A percentile compares a stretch with the other conserved stretches of the same genome.
Conservation (phyloP, 352 stramenopile species). For the Albugo candida region DNA sequence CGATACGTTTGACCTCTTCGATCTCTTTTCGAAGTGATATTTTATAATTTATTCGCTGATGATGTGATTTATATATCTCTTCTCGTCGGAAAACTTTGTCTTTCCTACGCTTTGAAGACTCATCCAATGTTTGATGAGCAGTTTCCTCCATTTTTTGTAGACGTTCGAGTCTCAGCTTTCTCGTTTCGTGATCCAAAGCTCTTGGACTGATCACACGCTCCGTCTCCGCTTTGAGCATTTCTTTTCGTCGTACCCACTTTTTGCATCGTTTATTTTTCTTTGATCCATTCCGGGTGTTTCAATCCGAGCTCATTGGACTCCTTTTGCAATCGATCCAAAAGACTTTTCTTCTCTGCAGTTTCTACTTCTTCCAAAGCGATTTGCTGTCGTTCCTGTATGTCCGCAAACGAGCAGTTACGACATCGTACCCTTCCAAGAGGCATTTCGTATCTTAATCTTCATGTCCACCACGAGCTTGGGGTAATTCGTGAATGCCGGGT, state of each 20-base stretch:
- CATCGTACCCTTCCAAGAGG: no score
- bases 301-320: constrained; percentile 29
- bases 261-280: constrained; percentile 31
- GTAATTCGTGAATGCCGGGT: constrained; percentile 63
- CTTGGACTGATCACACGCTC: constrained; percentile 41
- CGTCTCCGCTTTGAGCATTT: constrained; percentile 40
- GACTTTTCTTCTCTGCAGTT: constrained; percentile 33
- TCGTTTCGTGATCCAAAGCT: constrained; percentile 46
- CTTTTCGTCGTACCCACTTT: constrained; percentile 24
- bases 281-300: constrained; percentile 45
- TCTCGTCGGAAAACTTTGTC: constrained; percentile 36
- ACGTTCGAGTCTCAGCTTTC: constrained; percentile 35
- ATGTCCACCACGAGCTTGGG: constrained; percentile 68
- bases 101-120: constrained; percentile 36
- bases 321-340: constrained; percentile 31
- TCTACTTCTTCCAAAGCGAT: constrained; percentile 62
- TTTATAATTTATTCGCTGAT: constrained; percentile 45
- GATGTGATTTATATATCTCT: constrained; percentile 24
- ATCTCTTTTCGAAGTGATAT: constrained; percentile 45
- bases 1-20: constrained; percentile 51
- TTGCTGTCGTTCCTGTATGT: constrained; percentile 51
- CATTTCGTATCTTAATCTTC: constrained; percentile 48
- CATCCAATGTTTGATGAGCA: constrained; percentile 37
- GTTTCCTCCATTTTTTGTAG: constrained; percentile 35
- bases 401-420: constrained; percentile 1